Base-by-base conservation (phyloP, 768 basidiomycete species). In the Gymnopilus dilepis region DNA sequence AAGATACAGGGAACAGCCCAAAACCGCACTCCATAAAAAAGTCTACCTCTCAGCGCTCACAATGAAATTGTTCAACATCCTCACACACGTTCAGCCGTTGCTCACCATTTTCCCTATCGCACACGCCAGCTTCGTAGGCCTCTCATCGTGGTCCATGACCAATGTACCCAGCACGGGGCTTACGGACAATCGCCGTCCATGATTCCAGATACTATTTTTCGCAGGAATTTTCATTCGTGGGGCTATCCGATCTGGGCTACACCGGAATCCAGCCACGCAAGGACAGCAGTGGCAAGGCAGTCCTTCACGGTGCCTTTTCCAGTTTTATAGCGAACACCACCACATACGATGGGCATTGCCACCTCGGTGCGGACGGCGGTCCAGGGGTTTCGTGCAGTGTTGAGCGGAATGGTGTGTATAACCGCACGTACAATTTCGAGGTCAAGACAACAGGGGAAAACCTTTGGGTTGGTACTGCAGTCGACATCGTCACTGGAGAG, bases 191-290 rank as follows among this genome's bases (percentile, higher is more conserved):
- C 42, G 42, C 56, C 15, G 56, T n/a, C n/a, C n/a, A n/a, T n/a
- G n/a, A n/a, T n/a, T n/a, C n/a, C n/a, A n/a, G 56, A 9, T 57
- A 57, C 42, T 57, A 57, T 26, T 57, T 57, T 34, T 40, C 56
- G 1, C 56, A 57, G 56, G 40, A 57, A n/a, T 57, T 57, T 30
- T 31, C 30, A 13, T 57, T 57, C 40, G 42, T 57, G 9, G 56
- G 56, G 15, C 41, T 30, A 17, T 28, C 19, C 21, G 56, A 57
- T 17, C 28, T 57, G 6, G 56, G 56, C 17, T 57, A 57, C 56
- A 57, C 42, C 15, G 56, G 56, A 26, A 48, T 58, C 30, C 57
- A 58, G 38, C 57, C 57, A 11, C 57, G 47, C 33, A 30, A 30
- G 3, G 31, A n/a, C n/a, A n/a, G 34, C 57, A 48, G 28, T n/a